Conservation (phyloP, 75 land plant genomes). For the Isoetes taiwanensis region DNA sequence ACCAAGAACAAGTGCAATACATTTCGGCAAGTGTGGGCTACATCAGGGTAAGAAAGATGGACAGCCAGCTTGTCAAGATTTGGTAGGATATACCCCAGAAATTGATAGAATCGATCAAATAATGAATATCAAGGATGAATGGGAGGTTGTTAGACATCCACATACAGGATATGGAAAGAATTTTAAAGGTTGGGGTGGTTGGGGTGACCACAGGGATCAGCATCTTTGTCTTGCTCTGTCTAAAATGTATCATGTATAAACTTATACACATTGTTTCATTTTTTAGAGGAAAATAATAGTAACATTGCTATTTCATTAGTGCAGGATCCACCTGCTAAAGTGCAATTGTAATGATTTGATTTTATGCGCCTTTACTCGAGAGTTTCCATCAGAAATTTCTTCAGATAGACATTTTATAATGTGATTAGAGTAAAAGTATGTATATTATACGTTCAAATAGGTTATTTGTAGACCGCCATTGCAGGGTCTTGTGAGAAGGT, state of each 20-base stretch:
- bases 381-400: too few relatives aligned
- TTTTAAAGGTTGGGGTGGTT: constrained; percentile 97
- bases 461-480: too few relatives aligned
- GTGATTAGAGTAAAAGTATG: too few relatives aligned
- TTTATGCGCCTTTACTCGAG: too few relatives aligned
- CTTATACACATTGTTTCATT: too few relatives aligned
- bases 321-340: too few relatives aligned
- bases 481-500: too few relatives aligned
- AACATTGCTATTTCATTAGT: too few relatives aligned
- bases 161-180: constrained; percentile 58
- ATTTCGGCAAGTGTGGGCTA: constrained; percentile 93
- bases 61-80: constrained; percentile 38
- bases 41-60: constrained; percentile 71
- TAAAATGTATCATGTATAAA: constrained; percentile 52
- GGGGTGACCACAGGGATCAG: constrained; percentile 82
- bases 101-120: constrained; percentile 44
- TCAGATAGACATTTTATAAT: too few relatives aligned
- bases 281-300: too few relatives aligned
- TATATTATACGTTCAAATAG: too few relatives aligned
- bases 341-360: too few relatives aligned
- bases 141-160: constrained; percentile 35
- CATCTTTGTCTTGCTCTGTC: constrained; percentile 68
- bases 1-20: constrained; percentile 68
- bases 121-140: constrained; percentile 48
- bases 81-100: constrained; percentile 27